These are phyloP conservation scores for Nyssa sinensis DNA, from an alignment of 148 eudicot species.

Conservation along the genomic window DNA sequence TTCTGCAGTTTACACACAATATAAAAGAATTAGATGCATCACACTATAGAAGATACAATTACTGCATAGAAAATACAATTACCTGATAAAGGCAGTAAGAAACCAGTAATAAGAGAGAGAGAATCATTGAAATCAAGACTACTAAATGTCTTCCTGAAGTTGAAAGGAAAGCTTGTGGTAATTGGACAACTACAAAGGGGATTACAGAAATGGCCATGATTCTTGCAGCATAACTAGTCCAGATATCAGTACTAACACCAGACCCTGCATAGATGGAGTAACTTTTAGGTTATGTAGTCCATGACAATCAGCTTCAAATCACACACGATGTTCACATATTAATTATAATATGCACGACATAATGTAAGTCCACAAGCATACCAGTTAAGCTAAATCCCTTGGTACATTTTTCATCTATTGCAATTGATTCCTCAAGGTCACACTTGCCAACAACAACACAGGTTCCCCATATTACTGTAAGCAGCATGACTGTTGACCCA, in stretches of 20 bases:
- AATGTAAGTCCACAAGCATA: slow-evolving; percentile 12
- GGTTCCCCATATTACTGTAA: slow-evolving; percentile 56
- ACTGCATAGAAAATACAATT: background rate
- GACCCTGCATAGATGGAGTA: slow-evolving; percentile 38
- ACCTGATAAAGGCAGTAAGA: slow-evolving; percentile 61
- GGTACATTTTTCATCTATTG: slow-evolving; percentile 43
- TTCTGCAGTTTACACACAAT: background rate
- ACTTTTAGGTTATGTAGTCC: background rate
- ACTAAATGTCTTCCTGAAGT: slow-evolving; percentile 49
- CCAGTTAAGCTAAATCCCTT: slow-evolving; percentile 45
- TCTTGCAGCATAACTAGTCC: slow-evolving; percentile 60
- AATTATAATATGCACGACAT: background rate
- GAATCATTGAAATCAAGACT: slow-evolving; percentile 42
- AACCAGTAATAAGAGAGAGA: slow-evolving; percentile 33
- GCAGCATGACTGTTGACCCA: slow-evolving; percentile 59
- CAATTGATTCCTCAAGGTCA: slow-evolving; percentile 32
- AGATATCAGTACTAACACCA: slow-evolving; percentile 55
- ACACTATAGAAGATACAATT: background rate
- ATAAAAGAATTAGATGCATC: background rate
- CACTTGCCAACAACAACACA: slow-evolving; percentile 60
- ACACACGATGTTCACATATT: background rate
- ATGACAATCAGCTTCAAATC: background rate
- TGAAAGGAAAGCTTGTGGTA: slow-evolving; percentile 44
- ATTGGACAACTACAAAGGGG: slow-evolving; percentile 56
- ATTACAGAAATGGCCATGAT: slow-evolving; percentile 58